phyloP scores from a whole-genome alignment of 1,139 yeast species.

The Candida tetrigidarum region DNA sequence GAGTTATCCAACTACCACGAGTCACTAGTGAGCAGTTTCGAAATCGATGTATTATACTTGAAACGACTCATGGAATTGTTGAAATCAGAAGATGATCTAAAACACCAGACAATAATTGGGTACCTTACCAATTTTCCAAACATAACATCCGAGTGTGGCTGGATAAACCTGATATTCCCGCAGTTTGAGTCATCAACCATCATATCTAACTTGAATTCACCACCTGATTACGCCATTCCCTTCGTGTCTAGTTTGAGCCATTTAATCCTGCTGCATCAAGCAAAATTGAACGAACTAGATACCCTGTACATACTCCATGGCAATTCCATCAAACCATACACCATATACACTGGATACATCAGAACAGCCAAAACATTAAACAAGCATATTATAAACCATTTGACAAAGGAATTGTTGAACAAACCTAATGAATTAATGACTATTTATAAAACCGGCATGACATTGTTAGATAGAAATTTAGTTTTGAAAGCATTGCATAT shows the following conservation, averaged over 20 bases:
- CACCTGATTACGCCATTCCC: constrained; percentile 7
- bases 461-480: neutral
- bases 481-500: constrained; percentile 2
- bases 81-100: neutral
- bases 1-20: constrained; percentile 5
- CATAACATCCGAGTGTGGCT: constrained; percentile 11
- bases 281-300: constrained; percentile 9
- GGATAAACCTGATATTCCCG: constrained; percentile 15
- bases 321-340: constrained; percentile 6
- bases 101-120: neutral
- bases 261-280: constrained; percentile 2
- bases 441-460: constrained; percentile 4
- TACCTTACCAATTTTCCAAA: constrained; percentile 3
- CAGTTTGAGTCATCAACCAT: constrained; percentile 10
- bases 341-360: constrained; percentile 9
- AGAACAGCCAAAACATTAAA: constrained; percentile 6
- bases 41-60: constrained; percentile 8
- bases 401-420: constrained; percentile 2
- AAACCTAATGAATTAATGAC: constrained; percentile 7
- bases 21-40: neutral
- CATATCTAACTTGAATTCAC: neutral
- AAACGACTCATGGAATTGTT: constrained; percentile 10
- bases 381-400: constrained; percentile 7
- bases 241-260: constrained; percentile 4
- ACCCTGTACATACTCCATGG: constrained; percentile 10